Evolutionary conservation across 257 asterid species (phyloP), one percentile per base, ranked within the genome.

Genomic region (Solanum boliviense): DNA sequence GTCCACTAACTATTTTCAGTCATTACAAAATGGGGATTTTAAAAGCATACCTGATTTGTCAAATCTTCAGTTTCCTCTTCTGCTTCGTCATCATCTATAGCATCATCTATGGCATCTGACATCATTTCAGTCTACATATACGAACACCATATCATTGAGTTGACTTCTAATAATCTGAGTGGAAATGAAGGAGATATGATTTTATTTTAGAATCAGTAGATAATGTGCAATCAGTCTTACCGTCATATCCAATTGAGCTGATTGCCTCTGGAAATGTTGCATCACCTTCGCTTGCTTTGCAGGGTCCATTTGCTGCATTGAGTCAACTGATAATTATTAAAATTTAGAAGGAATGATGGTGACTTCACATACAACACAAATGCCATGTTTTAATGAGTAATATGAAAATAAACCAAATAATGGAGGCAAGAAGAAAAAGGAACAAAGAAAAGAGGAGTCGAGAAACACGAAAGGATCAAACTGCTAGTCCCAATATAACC

Each of bases 241-340:
- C 29, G 98, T 95, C 99, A 95, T 96, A 91, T 97, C 99, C 98
- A 97, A 89, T 89, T 97, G 99, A 6, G 95, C 96, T 39, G 99
- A 97, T 90, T 97, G 98, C 94, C 87, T 95, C 90, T 97, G 99
- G 93, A 97, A 97, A 27, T 97, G 98, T 86, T 86, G 86, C 74
- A 97, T 93, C 86, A 96, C 95, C 91, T 97, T 93, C 23, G 92
- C 91, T 92, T 97, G 99, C 92, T 94, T 94, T 31, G 92, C 93
- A 9, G 99, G 99, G 71, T 67, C 98, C 99, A 96, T 97, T 95
- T 97, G 99, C 99, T 97, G 93, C 91, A 93, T 71, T 32, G 34
- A 32, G 34, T 32, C 34, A 32, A 32, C 34, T 32, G 34, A 32
- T 32, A 32, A 32, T 32, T 32, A 32, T 32, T 32, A 32, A 32